Percentiles rank a stretch among this genome's conserved stretches.
Conservation (phyloP, 495 filamentous ascomycete genomes). For the Aspergillus carlsbadensis region DNA sequence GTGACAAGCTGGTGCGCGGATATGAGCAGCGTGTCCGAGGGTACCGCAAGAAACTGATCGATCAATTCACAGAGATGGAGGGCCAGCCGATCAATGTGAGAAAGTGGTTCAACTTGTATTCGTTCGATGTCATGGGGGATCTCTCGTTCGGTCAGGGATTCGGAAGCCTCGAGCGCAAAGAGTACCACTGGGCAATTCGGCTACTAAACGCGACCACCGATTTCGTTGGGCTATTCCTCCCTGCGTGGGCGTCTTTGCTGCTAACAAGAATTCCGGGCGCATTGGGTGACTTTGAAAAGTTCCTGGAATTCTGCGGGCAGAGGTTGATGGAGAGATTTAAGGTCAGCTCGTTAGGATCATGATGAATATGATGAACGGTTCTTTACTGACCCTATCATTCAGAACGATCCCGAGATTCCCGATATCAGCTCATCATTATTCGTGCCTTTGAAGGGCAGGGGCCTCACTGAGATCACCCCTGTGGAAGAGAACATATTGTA, state of each 20-base stretch:
- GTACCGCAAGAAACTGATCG: slow-evolving; percentile 22
- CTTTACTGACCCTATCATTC: background rate
- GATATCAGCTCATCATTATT: slow-evolving; percentile 36
- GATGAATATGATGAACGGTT: background rate
- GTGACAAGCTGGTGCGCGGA: slow-evolving; percentile 28
- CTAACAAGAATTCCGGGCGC: slow-evolving; percentile 26
- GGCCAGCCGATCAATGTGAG: slow-evolving; percentile 24
- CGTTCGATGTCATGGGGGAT: slow-evolving; percentile 53
- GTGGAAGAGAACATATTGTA: slow-evolving; percentile 26
- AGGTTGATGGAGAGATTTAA: slow-evolving; percentile 9
- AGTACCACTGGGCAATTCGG: slow-evolving; percentile 32
- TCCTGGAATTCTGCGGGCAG: slow-evolving; percentile 21
- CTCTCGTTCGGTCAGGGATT: slow-evolving; percentile 47
- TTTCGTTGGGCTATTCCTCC: slow-evolving; percentile 29
- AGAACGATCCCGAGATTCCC: slow-evolving; percentile 27
- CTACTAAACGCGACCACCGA: slow-evolving; percentile 25
- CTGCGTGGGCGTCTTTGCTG: slow-evolving; percentile 36
- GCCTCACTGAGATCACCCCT: slow-evolving; percentile 6
- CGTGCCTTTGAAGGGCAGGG: slow-evolving; percentile 20
- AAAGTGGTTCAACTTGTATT: slow-evolving; percentile 45
- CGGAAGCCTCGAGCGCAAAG: slow-evolving; percentile 35
- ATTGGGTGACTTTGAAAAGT: slow-evolving; percentile 33
- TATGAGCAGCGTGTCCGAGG: slow-evolving; percentile 29
- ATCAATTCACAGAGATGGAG: slow-evolving; percentile 11
- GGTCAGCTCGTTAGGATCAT: background rate